phyloP scores from a whole-genome alignment of 257 asterid species.

The Perilla frutescens region DNA sequence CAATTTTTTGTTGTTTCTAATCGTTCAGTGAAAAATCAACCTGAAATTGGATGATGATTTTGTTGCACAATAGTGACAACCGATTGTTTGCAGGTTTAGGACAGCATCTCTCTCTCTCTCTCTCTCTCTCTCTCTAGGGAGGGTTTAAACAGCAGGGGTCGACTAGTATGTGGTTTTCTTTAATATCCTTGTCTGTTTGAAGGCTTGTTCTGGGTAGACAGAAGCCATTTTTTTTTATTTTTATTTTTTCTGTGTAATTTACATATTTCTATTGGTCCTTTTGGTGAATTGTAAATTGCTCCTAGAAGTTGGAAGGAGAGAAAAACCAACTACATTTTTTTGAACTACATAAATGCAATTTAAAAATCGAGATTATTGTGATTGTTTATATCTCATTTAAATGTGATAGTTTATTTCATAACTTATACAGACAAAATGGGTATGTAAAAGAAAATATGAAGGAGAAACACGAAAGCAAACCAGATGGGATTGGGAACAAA shows the following conservation, averaged over 20 bases:
- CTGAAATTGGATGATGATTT: neutral
- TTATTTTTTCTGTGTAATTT: constrained; percentile 42
- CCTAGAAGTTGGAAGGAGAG: constrained; percentile 34
- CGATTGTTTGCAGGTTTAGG: constrained; percentile 43
- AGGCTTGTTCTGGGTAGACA: constrained; percentile 22
- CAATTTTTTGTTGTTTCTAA: constrained; percentile 13
- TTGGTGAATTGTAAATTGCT: constrained; percentile 61
- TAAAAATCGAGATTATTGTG: neutral
- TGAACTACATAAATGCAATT: neutral
- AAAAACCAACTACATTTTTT: constrained; percentile 32
- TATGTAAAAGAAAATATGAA: no score
- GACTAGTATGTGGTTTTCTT: constrained; percentile 26
- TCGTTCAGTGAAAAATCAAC: neutral
- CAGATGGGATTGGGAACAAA: no score
- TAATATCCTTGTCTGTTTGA: constrained; percentile 35
- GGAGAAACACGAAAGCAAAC: no score
- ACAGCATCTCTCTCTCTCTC: neutral
- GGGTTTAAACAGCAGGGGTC: constrained; percentile 23
- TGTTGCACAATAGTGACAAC: constrained; percentile 30
- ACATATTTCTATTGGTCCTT: constrained; percentile 33
- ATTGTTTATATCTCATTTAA: neutral
- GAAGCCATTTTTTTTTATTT: constrained; percentile 30
- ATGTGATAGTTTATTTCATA: no score
- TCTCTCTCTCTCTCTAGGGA: constrained; percentile 6
- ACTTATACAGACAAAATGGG: no score